Base-by-base conservation (phyloP, 176 grass and related monocot genomes). In the Themeda triandra region DNA sequence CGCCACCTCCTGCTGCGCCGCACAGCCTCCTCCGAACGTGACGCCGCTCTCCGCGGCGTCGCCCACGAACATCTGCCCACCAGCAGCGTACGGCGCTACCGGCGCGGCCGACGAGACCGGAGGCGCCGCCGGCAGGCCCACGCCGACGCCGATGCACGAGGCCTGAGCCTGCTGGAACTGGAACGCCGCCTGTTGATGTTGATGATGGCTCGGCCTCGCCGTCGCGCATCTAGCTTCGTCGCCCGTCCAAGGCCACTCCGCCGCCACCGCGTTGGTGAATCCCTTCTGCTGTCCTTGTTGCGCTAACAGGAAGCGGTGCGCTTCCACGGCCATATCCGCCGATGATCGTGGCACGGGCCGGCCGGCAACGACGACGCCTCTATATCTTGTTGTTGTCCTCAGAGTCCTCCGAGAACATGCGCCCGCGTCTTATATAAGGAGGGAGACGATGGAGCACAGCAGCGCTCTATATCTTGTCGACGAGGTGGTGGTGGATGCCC, bases 261-360 rank as follows among this genome's bases (percentile, higher is more conserved):
- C 77, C 60, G 77, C 6, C 6, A 10, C 37, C 12, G 39, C 40
- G 59, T 13, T 12, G 60, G 60, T 14, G 25, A 39, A 17, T 6
- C 25, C 33, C 31, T 24, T 46, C 25, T n/a, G 63, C 11, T 17
- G 14, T 41, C 24, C 69, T 41, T 49, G 46, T 49, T 49, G 46
- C 1, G 69, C 63, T 27, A 30, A 84, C 63, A 54, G 88, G 0
- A 90, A 78, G 59, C 88, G 80, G 58, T 86, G 82, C 36, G 87
- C 83, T 45, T 95, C 83, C 59, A 98, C 89, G 44, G 86, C 96
- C 93, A 95, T 51, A 36, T 36, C 71, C 27, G 10, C 11, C 27
- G 45, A 15, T 6, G 45, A 25, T 19, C 14, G n/a, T 58, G 21
- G 10, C 23, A 21, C 10, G 39, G 39, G 18, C 24, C 12, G 23